These are phyloP conservation scores for Lachancea sp. DNA, from an alignment of 805 yeast species.

Conservation along the genomic window DNA sequence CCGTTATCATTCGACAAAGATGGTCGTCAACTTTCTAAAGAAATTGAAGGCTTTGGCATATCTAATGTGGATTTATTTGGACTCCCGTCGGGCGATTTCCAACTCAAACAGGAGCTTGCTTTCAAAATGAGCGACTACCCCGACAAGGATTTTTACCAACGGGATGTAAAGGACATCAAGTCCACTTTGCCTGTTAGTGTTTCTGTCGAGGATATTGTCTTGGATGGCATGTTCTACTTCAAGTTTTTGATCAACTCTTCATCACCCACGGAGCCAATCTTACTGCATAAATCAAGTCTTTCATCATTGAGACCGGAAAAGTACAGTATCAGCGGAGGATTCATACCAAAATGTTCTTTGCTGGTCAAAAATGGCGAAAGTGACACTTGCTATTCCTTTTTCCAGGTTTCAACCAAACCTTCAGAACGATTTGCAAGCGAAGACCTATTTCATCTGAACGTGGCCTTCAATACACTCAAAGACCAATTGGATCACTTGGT, in stretches of 20 bases:
- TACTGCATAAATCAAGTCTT: slow-evolving; percentile 18
- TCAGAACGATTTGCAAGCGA: slow-evolving; percentile 12
- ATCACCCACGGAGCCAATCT: slow-evolving; percentile 19
- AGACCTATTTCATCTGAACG: slow-evolving; percentile 20
- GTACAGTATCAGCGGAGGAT: slow-evolving; percentile 20
- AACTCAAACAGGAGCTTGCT: slow-evolving; percentile 9
- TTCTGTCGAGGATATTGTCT: slow-evolving; percentile 30
- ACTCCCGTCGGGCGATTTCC: slow-evolving; percentile 16
- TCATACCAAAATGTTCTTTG: slow-evolving; percentile 14
- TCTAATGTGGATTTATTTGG: slow-evolving; percentile 16
- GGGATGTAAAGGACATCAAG: slow-evolving; percentile 10
- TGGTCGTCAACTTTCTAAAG: slow-evolving; percentile 1
- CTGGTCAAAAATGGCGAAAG: slow-evolving; percentile 15
- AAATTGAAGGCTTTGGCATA: slow-evolving; percentile 2
- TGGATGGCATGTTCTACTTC: slow-evolving; percentile 23
- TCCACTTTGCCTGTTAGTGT: slow-evolving; percentile 27
- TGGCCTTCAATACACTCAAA: slow-evolving; percentile 22
- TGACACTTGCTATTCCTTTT: slow-evolving; percentile 25
- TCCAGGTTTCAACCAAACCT: slow-evolving; percentile 14
- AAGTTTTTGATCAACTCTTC: slow-evolving; percentile 27
- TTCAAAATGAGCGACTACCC: slow-evolving; percentile 10
- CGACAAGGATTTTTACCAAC: slow-evolving; percentile 15
- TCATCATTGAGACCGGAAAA: slow-evolving; percentile 2
- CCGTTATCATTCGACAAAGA: slow-evolving; percentile 8
- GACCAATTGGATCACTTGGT: slow-evolving; percentile 25